Base-by-base conservation (phyloP, 495 filamentous ascomycete species). In the Sabuloglossum arenarium region DNA sequence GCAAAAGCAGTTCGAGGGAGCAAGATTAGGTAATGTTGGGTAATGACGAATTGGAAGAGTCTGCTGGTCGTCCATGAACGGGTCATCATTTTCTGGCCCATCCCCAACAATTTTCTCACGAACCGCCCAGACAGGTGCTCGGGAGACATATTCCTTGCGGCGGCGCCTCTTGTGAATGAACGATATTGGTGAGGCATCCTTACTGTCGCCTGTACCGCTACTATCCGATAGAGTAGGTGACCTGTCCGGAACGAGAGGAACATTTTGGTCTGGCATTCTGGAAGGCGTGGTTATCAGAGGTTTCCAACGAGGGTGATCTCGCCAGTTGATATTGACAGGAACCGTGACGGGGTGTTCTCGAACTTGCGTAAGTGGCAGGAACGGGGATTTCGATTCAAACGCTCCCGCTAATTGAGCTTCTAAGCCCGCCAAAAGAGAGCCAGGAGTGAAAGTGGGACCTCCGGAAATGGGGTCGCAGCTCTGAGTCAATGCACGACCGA, bases 241-340 rank as follows among this genome's bases (percentile, higher is more conserved):
- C 19, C 31, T 37, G n/a, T 54, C 53, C n/a, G 53, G 53, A 24
- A 54, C 30, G 16, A 54, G 53, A 27, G 37, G 31, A 19, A 25
- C 30, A 27, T 54, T 19, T 16, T 12, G 30, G 30, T 14, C 37
- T 43, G 53, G 53, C 1, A 21, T 30, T 43, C 53, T 30, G 30
- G 19, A 29, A 11, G 53, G 53, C 9, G 53, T 54, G 3, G 31
- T 43, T 25, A 54, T 30, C 30, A 54, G 30, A 39, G 53, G 53
- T 16, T 54, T 54, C 53, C 53, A 54, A 12, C 53, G 53, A 54
- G 30, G 53, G 23, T 37, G 37, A 11, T 54, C 53, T 24, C 53
- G 53, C 53, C 53, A 54, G 29, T 54, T 54, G 53, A 43, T 16
- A 11, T 24, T 21, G n/a, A 31, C 31, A 25, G 53, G 53, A 23